Percentiles rank a stretch among this genome's conserved stretches.
These are phyloP conservation scores for Podaxis sp. DNA, from an alignment of 768 basidiomycete species.

Conservation along the genomic window DNA sequence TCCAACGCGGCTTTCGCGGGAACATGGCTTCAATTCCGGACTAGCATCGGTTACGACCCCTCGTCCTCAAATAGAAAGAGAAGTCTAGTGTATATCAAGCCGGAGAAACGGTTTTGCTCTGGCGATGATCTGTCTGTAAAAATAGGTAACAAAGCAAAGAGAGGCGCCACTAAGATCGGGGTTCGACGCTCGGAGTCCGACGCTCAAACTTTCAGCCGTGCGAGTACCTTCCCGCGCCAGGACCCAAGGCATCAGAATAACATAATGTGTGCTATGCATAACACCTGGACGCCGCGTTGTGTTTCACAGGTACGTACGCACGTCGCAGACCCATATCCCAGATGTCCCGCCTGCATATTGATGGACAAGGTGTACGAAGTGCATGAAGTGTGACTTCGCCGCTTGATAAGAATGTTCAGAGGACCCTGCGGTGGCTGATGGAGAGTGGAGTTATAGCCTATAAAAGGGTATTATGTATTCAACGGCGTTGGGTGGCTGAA, in stretches of 20 bases:
- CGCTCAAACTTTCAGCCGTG: not conserved
- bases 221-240: not conserved
- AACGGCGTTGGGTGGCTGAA: slow-evolving; percentile 2
- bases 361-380: not conserved
- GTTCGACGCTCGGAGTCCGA: not conserved
- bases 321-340: not conserved
- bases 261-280: not conserved
- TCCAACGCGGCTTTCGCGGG: not conserved
- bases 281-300: not conserved
- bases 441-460: not conserved
- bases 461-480: not conserved
- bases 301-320: not conserved
- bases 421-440: not conserved
- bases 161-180: not conserved
- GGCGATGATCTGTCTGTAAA: not conserved
- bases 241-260: not conserved
- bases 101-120: not conserved
- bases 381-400: not conserved
- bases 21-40: not conserved
- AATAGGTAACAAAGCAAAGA: not conserved
- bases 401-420: not conserved
- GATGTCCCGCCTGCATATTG: not conserved
- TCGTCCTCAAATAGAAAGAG: not conserved
- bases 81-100: not conserved
- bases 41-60: not conserved